Base-by-base conservation (phyloP, 2,329 filamentous ascomycete genomes). In the Cryphonectria parasitica region DNA sequence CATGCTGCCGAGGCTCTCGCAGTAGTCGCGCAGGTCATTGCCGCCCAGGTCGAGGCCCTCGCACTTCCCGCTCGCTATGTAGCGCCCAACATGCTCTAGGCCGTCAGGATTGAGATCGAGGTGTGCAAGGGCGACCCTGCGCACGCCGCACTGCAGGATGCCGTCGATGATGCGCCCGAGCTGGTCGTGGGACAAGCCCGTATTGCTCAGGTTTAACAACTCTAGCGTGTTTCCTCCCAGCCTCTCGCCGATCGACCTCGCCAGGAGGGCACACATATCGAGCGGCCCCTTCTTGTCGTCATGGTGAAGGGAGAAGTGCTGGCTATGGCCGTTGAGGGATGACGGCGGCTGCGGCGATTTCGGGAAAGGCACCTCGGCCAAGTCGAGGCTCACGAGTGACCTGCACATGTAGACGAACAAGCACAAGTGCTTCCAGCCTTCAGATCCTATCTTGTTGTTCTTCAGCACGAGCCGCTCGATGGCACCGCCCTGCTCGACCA, bases 381-480 rank as follows among this genome's bases (percentile, higher is more conserved):
- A 79, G 79, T 99, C 96, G 34, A 98, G 87, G 7, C 88, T 91
- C 79, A 94, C 95, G 69, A 99, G 84, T 0, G 94, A 94, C 73
- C 90, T 91, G 75, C 93, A 97, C 84, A 98, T 91, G 80, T 97
- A 93, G 67, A 97, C 86, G 78, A 98, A 99, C 8, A 97, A 84
- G 56, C 91, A 92, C 70, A 98, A 90, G 78, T 98, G 90, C 76
- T 91, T 94, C 96, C 96, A 99, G 22, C 95, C 96, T 73, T 97
- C 92, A 0, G 86, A 85, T 0, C 93, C 92, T 71, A 98, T 91
- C 76, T 94, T 95, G 78, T 98, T 98, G 81, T 97, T 94, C 81
- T 97, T 97, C 58, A 99, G 82, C 1, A 93, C 92, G 8, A 99
- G 82, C 73, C 94, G 92, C 82, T 98, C 94, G 5, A 98, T 89